Base-by-base conservation (phyloP, 257 asterid species). In the Verbena officinalis region DNA sequence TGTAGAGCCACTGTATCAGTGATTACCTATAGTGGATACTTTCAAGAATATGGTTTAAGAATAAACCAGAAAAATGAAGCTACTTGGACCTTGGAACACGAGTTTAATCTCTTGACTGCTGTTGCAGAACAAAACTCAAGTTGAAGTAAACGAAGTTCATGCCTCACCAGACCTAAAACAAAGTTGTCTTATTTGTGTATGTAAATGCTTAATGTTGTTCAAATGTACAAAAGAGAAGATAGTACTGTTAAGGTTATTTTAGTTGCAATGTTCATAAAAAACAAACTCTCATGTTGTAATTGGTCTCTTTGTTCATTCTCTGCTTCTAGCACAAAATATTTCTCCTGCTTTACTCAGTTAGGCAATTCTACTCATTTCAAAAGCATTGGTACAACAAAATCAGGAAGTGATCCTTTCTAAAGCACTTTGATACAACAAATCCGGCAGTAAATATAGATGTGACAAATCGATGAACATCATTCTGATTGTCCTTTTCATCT, bases 31-130 rank as follows among this genome's bases (percentile, higher is more conserved):
- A 71, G 68, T 3, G 98, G 97, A 51, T 77, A 82, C 73, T 89
- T 82, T 64, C 86, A 85, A 81, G 96, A 85, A 72, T 92, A 87
- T 59, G 49, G 80, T 56, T 76, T 78, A 48, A 72, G 81, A 40
- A 55, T 89, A 68, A 87, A 85, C 84, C 85, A 80, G 75, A 91
- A 78, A 69, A 79, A 87, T 56, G 92, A 83, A 75, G 82, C 86
- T 54, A 69, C 84, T 0, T 92, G 98, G 98, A 82, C 77, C 9
- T 69, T 89, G 75, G 95, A 89, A 70, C 81, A 86, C 20, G 93
- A 89, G 74, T 76, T 73, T 45, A 92, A 92, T 82, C 82, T 92
- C 49, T 63, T 83, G 75, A 79, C 90, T 13, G 83, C 82, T 7
- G 72, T 67, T 53, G 77, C 84, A 63, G 84, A 81, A 62, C 70